A percentile compares a stretch with the other conserved stretches of the same genome.
Evolutionary conservation across 305 asterid genomes (phyloP).

Genomic region (Lippia alba): DNA sequence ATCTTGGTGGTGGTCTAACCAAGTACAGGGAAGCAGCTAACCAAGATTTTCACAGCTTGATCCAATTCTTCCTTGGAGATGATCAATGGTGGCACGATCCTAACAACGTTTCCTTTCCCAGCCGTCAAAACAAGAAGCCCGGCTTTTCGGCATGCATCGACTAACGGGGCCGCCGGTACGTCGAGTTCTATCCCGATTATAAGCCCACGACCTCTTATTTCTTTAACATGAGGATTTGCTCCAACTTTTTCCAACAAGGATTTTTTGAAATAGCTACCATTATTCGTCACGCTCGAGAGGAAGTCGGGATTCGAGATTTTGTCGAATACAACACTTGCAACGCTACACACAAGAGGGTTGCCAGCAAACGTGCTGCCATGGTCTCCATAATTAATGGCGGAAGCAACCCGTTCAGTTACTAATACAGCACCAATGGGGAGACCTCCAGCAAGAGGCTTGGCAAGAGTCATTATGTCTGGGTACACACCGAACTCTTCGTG

Average conservation of each 20-base stretch:
- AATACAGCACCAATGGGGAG: constrained; percentile 89
- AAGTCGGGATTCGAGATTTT: constrained; percentile 73
- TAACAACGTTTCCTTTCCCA: constrained; percentile 86
- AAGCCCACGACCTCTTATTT: constrained; percentile 81
- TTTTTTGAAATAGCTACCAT: constrained; percentile 70
- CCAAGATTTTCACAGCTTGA: constrained; percentile 63
- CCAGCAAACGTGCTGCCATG: constrained; percentile 99
- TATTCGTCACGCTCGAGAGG: constrained; percentile 60
- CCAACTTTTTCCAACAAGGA: constrained; percentile 56
- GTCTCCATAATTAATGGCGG: constrained; percentile 78
- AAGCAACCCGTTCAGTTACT: constrained; percentile 71
- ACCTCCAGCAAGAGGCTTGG: constrained; percentile 97
- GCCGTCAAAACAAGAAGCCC: constrained; percentile 91
- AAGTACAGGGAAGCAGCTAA: constrained; percentile 62
- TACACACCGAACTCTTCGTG: constrained; percentile 65
- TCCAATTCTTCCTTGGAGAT: constrained; percentile 74
- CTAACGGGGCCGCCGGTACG: constrained; percentile 72
- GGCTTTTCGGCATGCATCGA: constrained; percentile 72
- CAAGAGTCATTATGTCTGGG: constrained; percentile 37
- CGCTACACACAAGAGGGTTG: constrained; percentile 86
- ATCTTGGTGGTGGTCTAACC: constrained; percentile 41
- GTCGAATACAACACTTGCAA: constrained; percentile 74
- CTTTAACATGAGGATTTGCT: constrained; percentile 71
- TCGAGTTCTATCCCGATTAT: constrained; percentile 88
- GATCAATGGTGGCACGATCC: constrained; percentile 89